Base-by-base conservation (phyloP, 1,284 basidiomycete genomes). In the Fomitopsis betulina region DNA sequence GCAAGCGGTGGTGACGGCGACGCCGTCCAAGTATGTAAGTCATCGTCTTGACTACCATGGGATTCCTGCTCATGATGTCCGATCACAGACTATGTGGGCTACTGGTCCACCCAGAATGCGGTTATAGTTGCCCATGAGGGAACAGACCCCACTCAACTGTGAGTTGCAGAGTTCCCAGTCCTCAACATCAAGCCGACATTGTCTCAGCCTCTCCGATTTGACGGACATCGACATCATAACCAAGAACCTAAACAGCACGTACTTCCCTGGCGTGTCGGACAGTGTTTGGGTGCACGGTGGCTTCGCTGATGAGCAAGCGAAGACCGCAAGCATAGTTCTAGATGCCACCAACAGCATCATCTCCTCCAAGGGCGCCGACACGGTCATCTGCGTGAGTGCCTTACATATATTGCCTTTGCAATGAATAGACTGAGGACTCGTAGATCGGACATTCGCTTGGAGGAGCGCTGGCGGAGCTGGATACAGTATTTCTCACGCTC, bases 51-150 rank as follows among this genome's bases (percentile, higher is more conserved):
- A 25, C 17, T 39, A 15, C 39, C 19, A 10, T n/a, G 19, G 38
- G 12, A 10, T 21, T 49, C n/a, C 10, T 21, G 35, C 8, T 53
- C 30, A 52, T 35, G 38, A 33, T 40, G 38, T 19, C 43, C n/a
- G 30, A 7, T 45, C 5, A 30, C 8, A 79, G 77, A 71, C 65
- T 80, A 75, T 60, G 76, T 81, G 37, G 78, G 79, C 25, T 81
- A 75, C 59, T 79, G 76, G 71, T 76, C 78, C 3, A 59, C 70
- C 9, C 67, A 76, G 52, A 75, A 79, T 47, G 72, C 76, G n/a
- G 75, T 82, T 10, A 75, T 83, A 10, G 78, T 83, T 21, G 72
- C 75, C 1, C 80, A 83, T 60, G 69, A 84, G 63, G 81, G 82
- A 27, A 82, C 81, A 1, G 80, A 83, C 62, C 78, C 80, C 5